Base-by-base conservation (phyloP, 2,329 filamentous ascomycete genomes). In the Clonostachys rhizophaga region DNA sequence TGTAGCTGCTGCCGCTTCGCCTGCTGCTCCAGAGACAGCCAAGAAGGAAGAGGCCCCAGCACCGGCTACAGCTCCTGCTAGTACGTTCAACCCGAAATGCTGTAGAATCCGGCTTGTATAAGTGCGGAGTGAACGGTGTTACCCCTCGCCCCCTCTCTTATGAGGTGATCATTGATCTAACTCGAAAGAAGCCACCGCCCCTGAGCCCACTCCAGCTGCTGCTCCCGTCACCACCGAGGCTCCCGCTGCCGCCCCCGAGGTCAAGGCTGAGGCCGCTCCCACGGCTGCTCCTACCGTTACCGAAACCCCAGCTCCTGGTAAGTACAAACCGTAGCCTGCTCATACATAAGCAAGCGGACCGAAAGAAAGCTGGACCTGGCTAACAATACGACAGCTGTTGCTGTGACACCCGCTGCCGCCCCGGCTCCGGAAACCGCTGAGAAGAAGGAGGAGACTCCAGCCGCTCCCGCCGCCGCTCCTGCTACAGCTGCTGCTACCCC, bases 251-350 rank as follows among this genome's bases (percentile, higher is more conserved):
- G 18, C 47, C 33, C 50, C 48, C 33, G 44, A 45, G 24, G 44
- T 44, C 17, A 39, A 43, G 40, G 40, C 55, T 37, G 54, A 52
- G 17, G 49, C 58, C 24, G 46, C 50, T 34, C 48, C 57, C 16
- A 47, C 59, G n/a, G 53, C 53, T 39, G 62, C 59, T 43, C 48
- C 57, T 39, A 42, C 62, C 9, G 50, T 54, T 34, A 48, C 13
- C 34, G 60, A 56, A 37, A 47, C 52, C 30, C 48, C 48, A 34
- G 50, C 57, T 34, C 47, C 55, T 16, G 42, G 42, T 44, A 33
- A 44, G 42, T 5, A 13, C 24, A 30, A 30, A 9, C 24, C 24
- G 24, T 30, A 30, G 24, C 36, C 12, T n/a, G 3, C 12, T 39
- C 11, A 4, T 9, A n/a, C 4, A n/a, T 18, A 39, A 18, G 17